Percentiles rank a stretch among this genome's conserved stretches.
These are phyloP conservation scores for Aristolochia fimbriata DNA, from an alignment of 164 flowering plant genomes.

Conservation along the genomic window DNA sequence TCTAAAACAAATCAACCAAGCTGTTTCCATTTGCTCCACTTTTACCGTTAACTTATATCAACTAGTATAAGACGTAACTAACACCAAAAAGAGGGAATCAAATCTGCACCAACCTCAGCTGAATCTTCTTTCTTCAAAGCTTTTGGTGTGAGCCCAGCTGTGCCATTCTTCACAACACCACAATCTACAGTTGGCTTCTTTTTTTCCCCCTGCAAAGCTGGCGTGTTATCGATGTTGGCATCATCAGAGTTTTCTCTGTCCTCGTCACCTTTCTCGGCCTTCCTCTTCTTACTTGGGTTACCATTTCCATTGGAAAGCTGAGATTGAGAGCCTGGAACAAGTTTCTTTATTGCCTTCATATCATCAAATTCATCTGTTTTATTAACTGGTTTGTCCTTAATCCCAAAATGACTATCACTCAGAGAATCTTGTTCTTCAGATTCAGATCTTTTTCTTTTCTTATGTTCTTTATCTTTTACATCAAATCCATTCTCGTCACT, in stretches of 20 bases:
- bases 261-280: conserved; percentile 8
- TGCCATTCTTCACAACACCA: conserved; percentile 13
- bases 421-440: conserved; percentile 27
- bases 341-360: conserved; percentile 9
- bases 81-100: not conserved
- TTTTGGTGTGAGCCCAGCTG: conserved; percentile 15
- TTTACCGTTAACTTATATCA: not conserved
- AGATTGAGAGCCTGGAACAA: not conserved
- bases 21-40: not conserved
- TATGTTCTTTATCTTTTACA: conserved; percentile 25
- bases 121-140: conserved; percentile 28
- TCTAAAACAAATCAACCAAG: not conserved
- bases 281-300: conserved; percentile 13
- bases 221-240: not conserved
- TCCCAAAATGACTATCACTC: conserved; percentile 12
- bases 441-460: conserved; percentile 51
- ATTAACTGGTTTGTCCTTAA: conserved; percentile 28
- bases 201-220: not conserved
- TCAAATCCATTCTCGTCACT: conserved; percentile 13
- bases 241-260: conserved; percentile 4
- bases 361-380: conserved; percentile 25
- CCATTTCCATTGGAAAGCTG: conserved; percentile 6
- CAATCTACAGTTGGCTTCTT: conserved; percentile 7
- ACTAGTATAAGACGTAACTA: not conserved
- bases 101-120: conserved; percentile 37